phyloP scores from a whole-genome alignment of 2,329 filamentous ascomycete species.

The Gnomoniopsis sp. region DNA sequence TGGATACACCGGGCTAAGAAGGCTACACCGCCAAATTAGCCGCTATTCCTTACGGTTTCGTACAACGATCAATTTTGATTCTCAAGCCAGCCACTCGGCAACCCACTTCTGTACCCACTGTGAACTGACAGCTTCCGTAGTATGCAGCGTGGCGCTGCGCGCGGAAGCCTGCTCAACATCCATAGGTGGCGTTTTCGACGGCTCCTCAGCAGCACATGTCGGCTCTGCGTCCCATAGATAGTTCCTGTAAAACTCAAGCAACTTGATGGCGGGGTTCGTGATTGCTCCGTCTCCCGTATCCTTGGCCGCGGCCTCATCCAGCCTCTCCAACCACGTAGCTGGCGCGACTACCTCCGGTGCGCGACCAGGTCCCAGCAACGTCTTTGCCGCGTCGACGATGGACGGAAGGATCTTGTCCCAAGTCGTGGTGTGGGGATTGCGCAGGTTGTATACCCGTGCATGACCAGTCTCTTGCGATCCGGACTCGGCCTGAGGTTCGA shows the following conservation, averaged over 20 bases:
- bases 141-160: conserved; percentile 24
- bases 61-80: too few relatives aligned
- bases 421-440: conserved; percentile 23
- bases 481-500: not conserved
- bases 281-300: conserved; percentile 16
- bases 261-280: conserved; percentile 28
- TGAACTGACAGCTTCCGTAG: conserved; percentile 24
- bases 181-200: not conserved
- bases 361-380: not conserved
- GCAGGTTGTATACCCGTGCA: conserved; percentile 23
- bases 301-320: not conserved
- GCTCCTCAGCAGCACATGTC: conserved; percentile 1
- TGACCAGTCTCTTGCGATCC: not conserved
- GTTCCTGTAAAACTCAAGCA: conserved; percentile 28
- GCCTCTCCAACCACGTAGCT: conserved; percentile 17
- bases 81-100: conserved; percentile 27
- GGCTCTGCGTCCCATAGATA: conserved; percentile 17
- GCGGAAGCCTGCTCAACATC: not conserved
- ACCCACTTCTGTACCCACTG: conserved; percentile 34
- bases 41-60: too few relatives aligned
- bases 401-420: conserved; percentile 24
- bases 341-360: not conserved
- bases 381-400: conserved; percentile 15
- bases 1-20: too few relatives aligned
- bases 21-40: too few relatives aligned